A percentile compares a stretch with the other conserved stretches of the same genome.
Evolutionary conservation across 805 yeast genomes (phyloP).

Genomic region (Starmerella vitae): DNA sequence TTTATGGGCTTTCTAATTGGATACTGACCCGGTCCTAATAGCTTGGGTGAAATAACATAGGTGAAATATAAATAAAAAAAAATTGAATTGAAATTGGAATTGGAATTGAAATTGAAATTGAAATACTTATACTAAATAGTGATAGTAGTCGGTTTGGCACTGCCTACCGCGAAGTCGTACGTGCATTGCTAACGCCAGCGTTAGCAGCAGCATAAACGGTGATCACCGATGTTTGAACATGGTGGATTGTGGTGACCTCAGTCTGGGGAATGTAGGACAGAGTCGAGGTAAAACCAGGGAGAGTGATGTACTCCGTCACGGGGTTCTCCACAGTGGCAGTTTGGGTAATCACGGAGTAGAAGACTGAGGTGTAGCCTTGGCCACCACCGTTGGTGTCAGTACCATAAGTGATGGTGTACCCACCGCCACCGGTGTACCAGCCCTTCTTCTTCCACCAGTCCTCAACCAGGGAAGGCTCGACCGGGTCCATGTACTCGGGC

Average conservation of each 20-base stretch:
- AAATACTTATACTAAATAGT: too few relatives aligned
- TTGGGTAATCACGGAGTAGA: not conserved
- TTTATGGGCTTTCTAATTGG: not conserved
- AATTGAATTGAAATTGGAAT: too few relatives aligned
- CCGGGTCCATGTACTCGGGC: constrained; percentile 1
- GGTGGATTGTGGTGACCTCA: not conserved
- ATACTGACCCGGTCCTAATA: too few relatives aligned
- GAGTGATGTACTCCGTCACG: not conserved
- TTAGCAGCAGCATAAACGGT: not conserved
- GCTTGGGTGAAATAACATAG: too few relatives aligned
- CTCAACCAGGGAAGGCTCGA: constrained; percentile 1
- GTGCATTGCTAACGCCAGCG: not conserved
- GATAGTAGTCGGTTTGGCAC: too few relatives aligned
- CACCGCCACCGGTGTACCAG: constrained; percentile 4
- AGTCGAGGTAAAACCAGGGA: not conserved
- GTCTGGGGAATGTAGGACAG: not conserved
- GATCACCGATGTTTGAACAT: not conserved
- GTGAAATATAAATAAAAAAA: too few relatives aligned
- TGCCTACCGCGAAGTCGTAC: not conserved
- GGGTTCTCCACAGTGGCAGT: not conserved
- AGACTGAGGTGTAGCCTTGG: not conserved
- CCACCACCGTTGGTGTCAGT: not conserved
- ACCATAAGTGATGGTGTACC: not conserved
- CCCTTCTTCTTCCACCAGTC: constrained; percentile 5
- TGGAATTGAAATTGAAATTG: too few relatives aligned